These are phyloP conservation scores for Ustulina deusta DNA, from an alignment of 2,329 filamentous ascomycete species.

Conservation along the genomic window DNA sequence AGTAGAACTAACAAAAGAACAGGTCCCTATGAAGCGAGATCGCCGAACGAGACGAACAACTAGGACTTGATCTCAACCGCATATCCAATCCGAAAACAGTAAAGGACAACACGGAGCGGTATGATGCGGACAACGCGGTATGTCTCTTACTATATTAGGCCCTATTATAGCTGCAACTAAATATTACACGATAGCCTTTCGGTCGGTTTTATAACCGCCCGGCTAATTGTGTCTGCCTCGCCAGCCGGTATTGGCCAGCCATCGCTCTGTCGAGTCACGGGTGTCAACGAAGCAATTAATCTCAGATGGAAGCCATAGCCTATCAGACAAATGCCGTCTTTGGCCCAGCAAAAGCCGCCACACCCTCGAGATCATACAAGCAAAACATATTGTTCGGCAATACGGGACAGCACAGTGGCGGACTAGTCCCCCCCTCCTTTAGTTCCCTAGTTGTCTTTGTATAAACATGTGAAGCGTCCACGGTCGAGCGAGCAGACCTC, in stretches of 20 bases:
- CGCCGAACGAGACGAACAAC: not conserved
- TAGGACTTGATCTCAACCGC: not conserved
- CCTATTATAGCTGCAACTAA: not conserved
- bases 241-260: slow-evolving; percentile 12
- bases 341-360: slow-evolving; percentile 14
- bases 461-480: slow-evolving; percentile 28
- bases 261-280: slow-evolving; percentile 17
- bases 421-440: not conserved
- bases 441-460: not conserved
- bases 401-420: not conserved
- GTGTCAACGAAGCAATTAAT: slow-evolving; percentile 35
- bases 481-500: not conserved
- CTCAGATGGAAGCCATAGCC: slow-evolving; percentile 19
- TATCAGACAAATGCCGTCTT: slow-evolving; percentile 38
- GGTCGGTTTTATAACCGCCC: slow-evolving; percentile 17
- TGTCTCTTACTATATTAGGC: not conserved
- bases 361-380: slow-evolving; percentile 10
- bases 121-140: slow-evolving; percentile 15
- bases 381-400: slow-evolving; percentile 26
- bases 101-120: not conserved
- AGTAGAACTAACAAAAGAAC: not conserved
- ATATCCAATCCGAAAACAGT: not conserved
- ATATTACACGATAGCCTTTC: slow-evolving; percentile 16
- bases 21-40: not conserved
- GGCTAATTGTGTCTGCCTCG: slow-evolving; percentile 36